Base-by-base conservation (phyloP, 2,329 filamentous ascomycete genomes). In the Botryotinia narcissicola region DNA sequence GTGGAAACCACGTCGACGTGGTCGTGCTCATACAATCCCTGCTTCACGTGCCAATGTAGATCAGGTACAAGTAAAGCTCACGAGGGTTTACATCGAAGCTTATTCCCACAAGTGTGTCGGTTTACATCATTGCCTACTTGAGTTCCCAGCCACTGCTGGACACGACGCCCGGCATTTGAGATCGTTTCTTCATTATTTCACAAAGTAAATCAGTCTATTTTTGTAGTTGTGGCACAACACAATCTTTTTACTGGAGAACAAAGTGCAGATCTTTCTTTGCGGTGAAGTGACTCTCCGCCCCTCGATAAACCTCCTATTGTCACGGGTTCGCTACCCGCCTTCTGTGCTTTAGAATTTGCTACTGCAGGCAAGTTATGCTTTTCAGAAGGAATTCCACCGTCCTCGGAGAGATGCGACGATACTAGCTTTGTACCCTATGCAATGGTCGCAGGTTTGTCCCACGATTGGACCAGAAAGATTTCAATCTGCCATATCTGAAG, bases 401-500 rank as follows among this genome's bases (percentile, higher is more conserved):
- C 37, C 8, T 46, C 68, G 40, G 37, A 37, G 48, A 42, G 48
- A 32, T 68, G 35, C 51, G 51, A 57, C 29, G 51, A 57, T 57
- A 29, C 29, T 70, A 46, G 40, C 40, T 40, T 70, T 46, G 68
- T 61, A 46, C 37, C n/a, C 51, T 57, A 57, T 57, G 51, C n/a
- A 29, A 57, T 29, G n/a, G 35, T 61, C 32, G n/a, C 48, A 42
- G 37, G 20, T 57, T 29, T 32, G 66, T 51, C 66, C 37, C 37
- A 57, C n/a, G 48, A 69, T 69, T 37, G 12, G 29, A 10, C 48
- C 37, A 57, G 25, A 32, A 51, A 29, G 37, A 44, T 42, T 42
- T 57, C 37, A 57, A 73, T 44, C 64, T 72, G 54, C 71, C 70
- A 69, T 22, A 69, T 57, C 66, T 69, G 66, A 48, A 57, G 51